These are phyloP conservation scores for Triticum urartu DNA, from an alignment of 176 grass and related monocot genomes.

Conservation along the genomic window DNA sequence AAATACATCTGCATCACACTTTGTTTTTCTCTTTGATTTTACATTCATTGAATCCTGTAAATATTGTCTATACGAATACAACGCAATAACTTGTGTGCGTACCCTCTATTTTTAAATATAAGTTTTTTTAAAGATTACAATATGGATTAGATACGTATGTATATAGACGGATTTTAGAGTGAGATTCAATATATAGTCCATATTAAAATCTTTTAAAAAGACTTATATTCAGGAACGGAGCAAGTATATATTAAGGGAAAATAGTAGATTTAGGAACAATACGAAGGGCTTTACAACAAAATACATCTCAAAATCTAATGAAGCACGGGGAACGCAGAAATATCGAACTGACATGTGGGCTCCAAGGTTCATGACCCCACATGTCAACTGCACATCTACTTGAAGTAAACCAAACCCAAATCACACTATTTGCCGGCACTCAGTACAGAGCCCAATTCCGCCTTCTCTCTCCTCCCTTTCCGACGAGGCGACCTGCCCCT, in stretches of 20 bases:
- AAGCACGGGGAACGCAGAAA: not conserved
- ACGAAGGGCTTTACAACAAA: not conserved
- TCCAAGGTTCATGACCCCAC: not conserved
- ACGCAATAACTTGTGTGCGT: too few relatives aligned
- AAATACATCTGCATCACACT: too few relatives aligned
- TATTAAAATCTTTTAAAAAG: too few relatives aligned
- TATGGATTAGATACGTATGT: too few relatives aligned
- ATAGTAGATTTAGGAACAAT: not conserved
- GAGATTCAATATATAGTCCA: too few relatives aligned
- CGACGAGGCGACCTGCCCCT: constrained; percentile 6
- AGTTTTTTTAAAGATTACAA: too few relatives aligned
- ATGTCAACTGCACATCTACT: not conserved
- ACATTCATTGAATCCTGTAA: too few relatives aligned
- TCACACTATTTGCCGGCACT: not conserved
- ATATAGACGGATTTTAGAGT: too few relatives aligned
- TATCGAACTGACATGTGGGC: not conserved
- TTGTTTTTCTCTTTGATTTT: too few relatives aligned
- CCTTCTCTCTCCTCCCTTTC: constrained; percentile 2
- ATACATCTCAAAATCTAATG: not conserved
- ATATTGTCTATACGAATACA: too few relatives aligned
- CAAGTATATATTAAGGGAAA: not conserved
- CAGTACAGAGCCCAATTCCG: not conserved
- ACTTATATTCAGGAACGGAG: too few relatives aligned
- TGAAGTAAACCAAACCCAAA: not conserved
- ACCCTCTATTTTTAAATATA: too few relatives aligned